Evolutionary conservation across 2,329 filamentous ascomycete genomes (phyloP), one percentile per base, ranked within the genome.

Genomic region (Hirsutella rhossiliensis): DNA sequence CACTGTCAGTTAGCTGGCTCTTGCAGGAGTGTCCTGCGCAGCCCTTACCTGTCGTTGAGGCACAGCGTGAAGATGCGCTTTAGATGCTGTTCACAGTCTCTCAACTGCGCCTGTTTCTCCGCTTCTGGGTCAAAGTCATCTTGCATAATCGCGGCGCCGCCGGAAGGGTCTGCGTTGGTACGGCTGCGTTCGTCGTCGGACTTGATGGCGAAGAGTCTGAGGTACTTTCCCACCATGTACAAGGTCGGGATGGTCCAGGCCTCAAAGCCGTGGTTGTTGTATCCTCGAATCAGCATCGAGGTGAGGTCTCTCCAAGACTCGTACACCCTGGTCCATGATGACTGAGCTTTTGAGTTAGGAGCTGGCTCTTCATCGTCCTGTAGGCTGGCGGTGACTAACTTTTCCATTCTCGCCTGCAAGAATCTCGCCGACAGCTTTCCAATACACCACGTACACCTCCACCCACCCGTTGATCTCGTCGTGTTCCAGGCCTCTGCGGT

Each of bases 231-330:
- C 20, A 83, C 81, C 43, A 84, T 75, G 58, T 97, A 97, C 34
- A 98, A 72, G 57, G 86, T 89, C 4, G 92, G 89, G 42, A 98
- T 80, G 0, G 88, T 92, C 90, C 92, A 98, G 29, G 87, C 82
- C 51, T 87, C 81, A 54, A 97, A 87, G 3, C 77, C 75, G 44
- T 73, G 71, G 51, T 76, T 82, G 31, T 80, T 82, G 60, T 96
- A 96, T 29, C 87, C 88, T 52, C 87, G 78, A 46, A 89, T 81
- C 34, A 97, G 69, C 40, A 73, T 70, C 49, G 83, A 84, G 39
- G 84, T 78, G 48, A 97, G 59, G 36, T 94, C 86, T 58, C 87
- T 94, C 89, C 92, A 97, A 11, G 80, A 69, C 48, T 88, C 83
- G 57, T 95, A 98, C 0, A 89, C 84, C 44, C 76, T 82, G n/a